Base-by-base conservation (phyloP, 1,284 basidiomycete genomes). In the Trichosporon ovoides region DNA sequence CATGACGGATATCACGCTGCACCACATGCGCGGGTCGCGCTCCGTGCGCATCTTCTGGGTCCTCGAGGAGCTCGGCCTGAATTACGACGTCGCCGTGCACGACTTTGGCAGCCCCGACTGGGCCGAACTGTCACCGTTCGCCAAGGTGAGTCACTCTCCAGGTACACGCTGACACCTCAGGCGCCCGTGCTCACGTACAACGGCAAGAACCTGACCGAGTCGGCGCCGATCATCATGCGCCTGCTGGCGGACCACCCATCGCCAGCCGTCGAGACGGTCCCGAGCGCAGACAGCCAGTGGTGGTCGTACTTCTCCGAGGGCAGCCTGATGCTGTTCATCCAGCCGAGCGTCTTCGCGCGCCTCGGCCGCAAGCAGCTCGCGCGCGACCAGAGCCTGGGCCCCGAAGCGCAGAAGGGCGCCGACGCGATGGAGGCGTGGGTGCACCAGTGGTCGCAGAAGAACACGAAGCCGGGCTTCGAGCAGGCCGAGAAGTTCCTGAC, bases 221-320 rank as follows among this genome's bases (percentile, higher is more conserved):
- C 71, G 4, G 72, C 66, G 11, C 65, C 58, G 33, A 76, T 76
- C 53, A 56, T 70, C 35, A 59, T 68, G 53, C 59, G 63, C 33
- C 62, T 74, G 36, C 62, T 76, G n/a, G 18, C 35, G 9, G 18
- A 40, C 34, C 22, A 55, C 16, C 12, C 53, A 1, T n/a, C 37
- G 3, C 24, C 56, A 16, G 36, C n/a, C 10, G 57, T 72, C 11
- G 68, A 72, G 52, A 18, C 52, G 5, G 59, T 55, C 11, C 51
- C 66, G 6, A 59, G 57, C 24, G 56, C 68, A 38, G 57, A 63
- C 52, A 59, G 57, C 18, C 38, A 65, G 14, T 73, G 67, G 62
- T 76, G 71, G 72, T 52, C 61, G 19, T 69, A 71, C 63, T 74
- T 69, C 50, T 46, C 68, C 43, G 74, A 76, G 54, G 74, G 69